phyloP scores from a whole-genome alignment of 2,329 filamentous ascomycete genomes.

The Thelonectria discophora region DNA sequence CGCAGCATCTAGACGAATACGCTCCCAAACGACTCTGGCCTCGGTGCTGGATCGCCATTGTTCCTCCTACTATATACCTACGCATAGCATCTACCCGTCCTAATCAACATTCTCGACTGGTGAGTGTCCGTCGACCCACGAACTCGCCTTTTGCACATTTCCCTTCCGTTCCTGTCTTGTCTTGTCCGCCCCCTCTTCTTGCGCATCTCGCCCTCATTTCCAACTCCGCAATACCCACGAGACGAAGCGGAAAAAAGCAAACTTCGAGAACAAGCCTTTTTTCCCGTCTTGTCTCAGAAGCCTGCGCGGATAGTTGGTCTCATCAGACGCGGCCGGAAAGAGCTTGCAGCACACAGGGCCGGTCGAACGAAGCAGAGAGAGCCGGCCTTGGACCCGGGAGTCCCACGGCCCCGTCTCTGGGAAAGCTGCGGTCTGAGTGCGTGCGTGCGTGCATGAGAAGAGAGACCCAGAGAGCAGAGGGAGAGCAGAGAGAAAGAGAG shows the following conservation, averaged over 20 bases:
- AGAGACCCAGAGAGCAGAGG: too few species aligned
- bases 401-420: conserved; percentile 28
- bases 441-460: conserved; percentile 10
- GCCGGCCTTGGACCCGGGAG: conserved; percentile 30
- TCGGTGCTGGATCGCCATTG: conserved; percentile 34
- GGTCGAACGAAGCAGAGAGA: conserved; percentile 27
- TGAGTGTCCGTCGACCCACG: conserved; percentile 16
- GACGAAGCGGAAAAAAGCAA: conserved; percentile 38
- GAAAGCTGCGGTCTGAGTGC: conserved; percentile 30
- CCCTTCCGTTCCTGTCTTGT: conserved; percentile 10
- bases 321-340: conserved; percentile 22
- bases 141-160: conserved; percentile 11
- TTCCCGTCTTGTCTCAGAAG: conserved; percentile 39
- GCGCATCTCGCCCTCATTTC: too few species aligned
- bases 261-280: conserved; percentile 24
- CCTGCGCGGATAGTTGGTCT: conserved; percentile 31
- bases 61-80: not conserved
- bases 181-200: conserved; percentile 11
- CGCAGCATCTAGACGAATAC: conserved; percentile 33
- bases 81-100: not conserved
- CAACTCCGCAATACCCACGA: conserved; percentile 40
- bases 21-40: conserved; percentile 38
- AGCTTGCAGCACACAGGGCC: conserved; percentile 29
- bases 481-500: too few species aligned
- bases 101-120: conserved; percentile 1